phyloP scores from a whole-genome alignment of 2,329 filamentous ascomycete genomes.

The Elsinoe perseae region DNA sequence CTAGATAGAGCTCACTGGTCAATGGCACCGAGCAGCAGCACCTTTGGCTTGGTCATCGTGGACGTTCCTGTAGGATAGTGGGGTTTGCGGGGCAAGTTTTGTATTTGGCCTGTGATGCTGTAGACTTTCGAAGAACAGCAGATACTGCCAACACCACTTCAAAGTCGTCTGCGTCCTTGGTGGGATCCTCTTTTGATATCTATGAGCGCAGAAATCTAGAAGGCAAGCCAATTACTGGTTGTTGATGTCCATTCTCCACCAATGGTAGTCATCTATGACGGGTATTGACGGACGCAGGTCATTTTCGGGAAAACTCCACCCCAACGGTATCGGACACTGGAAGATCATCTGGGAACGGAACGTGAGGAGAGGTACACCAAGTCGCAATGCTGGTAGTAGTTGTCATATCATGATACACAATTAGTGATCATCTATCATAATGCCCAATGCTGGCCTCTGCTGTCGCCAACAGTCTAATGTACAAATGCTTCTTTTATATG shows the following conservation, averaged over 20 bases:
- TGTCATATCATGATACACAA: not conserved
- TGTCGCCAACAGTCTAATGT: not conserved
- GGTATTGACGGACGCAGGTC: not conserved
- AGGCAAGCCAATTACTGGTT: not conserved
- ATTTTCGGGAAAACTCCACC: conserved; percentile 1
- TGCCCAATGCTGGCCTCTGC: not conserved
- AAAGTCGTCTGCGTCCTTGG: not conserved
- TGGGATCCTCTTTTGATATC: not conserved
- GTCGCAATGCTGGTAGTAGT: too few species aligned
- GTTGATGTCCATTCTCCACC: not conserved
- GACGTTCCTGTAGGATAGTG: not conserved
- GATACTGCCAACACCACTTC: too few species aligned
- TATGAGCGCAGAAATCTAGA: not conserved
- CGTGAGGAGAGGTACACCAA: too few species aligned
- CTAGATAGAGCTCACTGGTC: conserved; percentile 44
- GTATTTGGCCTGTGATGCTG: not conserved
- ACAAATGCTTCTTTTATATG: not conserved
- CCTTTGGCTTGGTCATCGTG: conserved; percentile 45
- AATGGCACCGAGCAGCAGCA: conserved; percentile 56
- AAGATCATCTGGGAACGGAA: too few species aligned
- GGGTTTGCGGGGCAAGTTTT: not conserved
- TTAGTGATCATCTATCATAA: not conserved
- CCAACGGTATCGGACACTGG: not conserved
- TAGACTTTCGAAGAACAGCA: not conserved
- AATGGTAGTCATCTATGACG: not conserved